Evolutionary conservation across 257 asterid species (phyloP).

Genomic region (Vinca minor): DNA sequence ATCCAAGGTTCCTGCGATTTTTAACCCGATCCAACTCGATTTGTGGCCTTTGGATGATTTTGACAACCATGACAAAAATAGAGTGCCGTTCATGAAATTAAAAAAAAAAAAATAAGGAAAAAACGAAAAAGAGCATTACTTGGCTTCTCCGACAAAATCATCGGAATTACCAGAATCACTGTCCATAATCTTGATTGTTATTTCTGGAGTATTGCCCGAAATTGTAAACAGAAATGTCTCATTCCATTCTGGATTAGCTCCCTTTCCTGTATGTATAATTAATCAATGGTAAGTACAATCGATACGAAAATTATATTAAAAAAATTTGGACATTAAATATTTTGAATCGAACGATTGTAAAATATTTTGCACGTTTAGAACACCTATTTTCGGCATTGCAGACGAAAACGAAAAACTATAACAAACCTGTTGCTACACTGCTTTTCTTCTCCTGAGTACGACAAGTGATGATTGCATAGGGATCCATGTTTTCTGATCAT

Average conservation of each 20-base stretch:
- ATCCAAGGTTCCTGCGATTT: too few species aligned
- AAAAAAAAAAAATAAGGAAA: too few species aligned
- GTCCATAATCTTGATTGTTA: slow-evolving; percentile 42
- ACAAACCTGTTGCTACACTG: slow-evolving; percentile 51
- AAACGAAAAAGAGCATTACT: slow-evolving; percentile 12
- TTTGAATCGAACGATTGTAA: too few species aligned
- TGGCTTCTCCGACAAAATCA: slow-evolving; percentile 50
- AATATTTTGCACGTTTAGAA: too few species aligned
- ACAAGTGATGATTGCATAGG: slow-evolving; percentile 40
- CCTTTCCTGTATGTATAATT: slow-evolving; percentile 30
- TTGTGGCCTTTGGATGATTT: too few species aligned
- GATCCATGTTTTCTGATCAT: slow-evolving; percentile 55
- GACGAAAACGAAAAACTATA: too few species aligned
- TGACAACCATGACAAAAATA: too few species aligned
- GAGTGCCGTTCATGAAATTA: too few species aligned
- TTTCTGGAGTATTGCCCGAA: slow-evolving; percentile 33
- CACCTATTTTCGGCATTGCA: too few species aligned
- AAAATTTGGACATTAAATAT: too few species aligned
- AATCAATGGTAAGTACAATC: neutral
- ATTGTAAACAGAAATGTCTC: slow-evolving; percentile 38
- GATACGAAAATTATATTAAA: too few species aligned
- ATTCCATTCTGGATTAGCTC: slow-evolving; percentile 55
- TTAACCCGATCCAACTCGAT: too few species aligned
- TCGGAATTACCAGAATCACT: slow-evolving; percentile 36
- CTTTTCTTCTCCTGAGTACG: slow-evolving; percentile 52